Conservation (phyloP, 1,139 yeast genomes). For the Debaryomycetaceae sp. region DNA sequence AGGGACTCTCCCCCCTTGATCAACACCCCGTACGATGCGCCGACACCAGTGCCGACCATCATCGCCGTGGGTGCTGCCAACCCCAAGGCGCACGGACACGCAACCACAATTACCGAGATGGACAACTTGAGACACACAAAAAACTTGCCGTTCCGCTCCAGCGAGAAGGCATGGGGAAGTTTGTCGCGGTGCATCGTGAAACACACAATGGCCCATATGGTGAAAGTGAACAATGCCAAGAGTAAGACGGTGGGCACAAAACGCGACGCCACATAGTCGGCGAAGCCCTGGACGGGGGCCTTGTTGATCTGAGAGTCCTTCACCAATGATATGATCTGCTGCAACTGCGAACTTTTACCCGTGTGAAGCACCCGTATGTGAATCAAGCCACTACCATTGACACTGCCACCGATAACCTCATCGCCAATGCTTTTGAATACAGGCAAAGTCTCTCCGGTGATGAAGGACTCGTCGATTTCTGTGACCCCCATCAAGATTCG, state of each 20-base stretch:
- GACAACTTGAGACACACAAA: constrained; percentile 74
- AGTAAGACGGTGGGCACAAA: constrained; percentile 77
- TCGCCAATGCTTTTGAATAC: constrained; percentile 60
- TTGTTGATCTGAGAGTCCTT: constrained; percentile 83
- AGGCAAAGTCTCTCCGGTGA: constrained; percentile 88
- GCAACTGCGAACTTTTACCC: constrained; percentile 81
- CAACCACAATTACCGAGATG: constrained; percentile 93
- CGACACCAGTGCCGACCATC: constrained; percentile 98
- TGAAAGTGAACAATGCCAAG: constrained; percentile 61
- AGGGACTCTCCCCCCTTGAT: constrained; percentile 91
- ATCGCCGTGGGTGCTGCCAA: constrained; percentile 97
- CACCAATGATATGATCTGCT: constrained; percentile 81
- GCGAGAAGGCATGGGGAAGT: constrained; percentile 54
- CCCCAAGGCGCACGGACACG: constrained; percentile 97
- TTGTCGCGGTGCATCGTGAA: constrained; percentile 24
- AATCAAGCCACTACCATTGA: constrained; percentile 74
- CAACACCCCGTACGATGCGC: constrained; percentile 83
- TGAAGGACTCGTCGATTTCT: constrained; percentile 79
- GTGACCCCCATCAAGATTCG: constrained; percentile 69
- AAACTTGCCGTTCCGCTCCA: constrained; percentile 51
- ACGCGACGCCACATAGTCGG: constrained; percentile 78
- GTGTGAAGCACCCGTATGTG: constrained; percentile 65
- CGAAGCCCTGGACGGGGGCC: constrained; percentile 88
- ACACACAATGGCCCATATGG: constrained; percentile 55
- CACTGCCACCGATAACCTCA: constrained; percentile 80